These are phyloP conservation scores for Pseudocercospora fuligena DNA, from an alignment of 2,329 filamentous ascomycete genomes.

Conservation along the genomic window DNA sequence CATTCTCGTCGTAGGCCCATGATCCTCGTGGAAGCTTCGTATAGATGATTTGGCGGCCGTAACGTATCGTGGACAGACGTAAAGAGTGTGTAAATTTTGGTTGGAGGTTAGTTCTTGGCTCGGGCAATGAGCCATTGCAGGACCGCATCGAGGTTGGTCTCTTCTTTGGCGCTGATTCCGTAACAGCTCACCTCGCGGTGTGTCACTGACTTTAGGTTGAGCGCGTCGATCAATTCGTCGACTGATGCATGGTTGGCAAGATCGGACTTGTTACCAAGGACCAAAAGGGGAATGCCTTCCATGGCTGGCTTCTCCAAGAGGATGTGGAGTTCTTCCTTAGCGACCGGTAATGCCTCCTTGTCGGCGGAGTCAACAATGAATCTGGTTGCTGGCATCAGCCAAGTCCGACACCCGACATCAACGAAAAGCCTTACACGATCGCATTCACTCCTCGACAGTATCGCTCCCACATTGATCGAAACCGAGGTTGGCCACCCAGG, in stretches of 20 bases:
- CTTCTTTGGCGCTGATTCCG: slow-evolving; percentile 97
- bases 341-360: slow-evolving; percentile 75
- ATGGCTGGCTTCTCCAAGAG: slow-evolving; percentile 84
- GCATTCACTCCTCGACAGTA: slow-evolving; percentile 98
- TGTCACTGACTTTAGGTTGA: slow-evolving; percentile 86
- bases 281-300: slow-evolving; percentile 87
- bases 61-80: slow-evolving; percentile 25
- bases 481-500: slow-evolving; percentile 92
- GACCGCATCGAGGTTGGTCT: slow-evolving; percentile 97
- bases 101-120: slow-evolving; percentile 65
- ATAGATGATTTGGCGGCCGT: slow-evolving; percentile 28
- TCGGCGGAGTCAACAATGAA: slow-evolving; percentile 99
- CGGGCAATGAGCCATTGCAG: slow-evolving; percentile 95
- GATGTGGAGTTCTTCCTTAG: slow-evolving; percentile 89
- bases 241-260: slow-evolving; percentile 88
- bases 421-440: slow-evolving; percentile 69
- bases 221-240: slow-evolving; percentile 90
- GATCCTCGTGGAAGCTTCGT: slow-evolving; percentile 25
- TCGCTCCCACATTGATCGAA: slow-evolving; percentile 98
- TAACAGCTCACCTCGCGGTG: slow-evolving; percentile 97
- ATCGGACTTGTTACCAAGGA: slow-evolving; percentile 97
- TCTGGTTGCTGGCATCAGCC: slow-evolving; percentile 44
- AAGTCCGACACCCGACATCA: neutral
- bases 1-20: slow-evolving; percentile 23
- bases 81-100: slow-evolving; percentile 8